Conservation (phyloP, 2,329 filamentous ascomycete genomes). For the Fusarium luffae region DNA sequence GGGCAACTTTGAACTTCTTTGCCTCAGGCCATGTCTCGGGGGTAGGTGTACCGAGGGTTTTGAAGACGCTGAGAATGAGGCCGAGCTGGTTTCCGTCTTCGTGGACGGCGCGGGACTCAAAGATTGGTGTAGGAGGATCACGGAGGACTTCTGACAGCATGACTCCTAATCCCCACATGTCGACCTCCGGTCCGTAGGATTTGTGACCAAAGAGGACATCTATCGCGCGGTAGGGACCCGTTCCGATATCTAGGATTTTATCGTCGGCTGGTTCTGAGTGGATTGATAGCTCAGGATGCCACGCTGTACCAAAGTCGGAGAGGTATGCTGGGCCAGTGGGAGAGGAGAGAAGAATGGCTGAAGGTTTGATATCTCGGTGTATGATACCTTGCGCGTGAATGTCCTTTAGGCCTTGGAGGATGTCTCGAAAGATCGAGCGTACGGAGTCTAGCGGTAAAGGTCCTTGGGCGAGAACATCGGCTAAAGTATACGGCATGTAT, state of each 20-base stretch:
- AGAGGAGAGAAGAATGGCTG: conserved; percentile 80
- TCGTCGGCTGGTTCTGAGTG: conserved; percentile 71
- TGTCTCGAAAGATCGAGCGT: conserved; percentile 66
- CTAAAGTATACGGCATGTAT: conserved; percentile 80
- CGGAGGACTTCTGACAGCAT: conserved; percentile 81
- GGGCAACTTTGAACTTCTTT: conserved; percentile 72
- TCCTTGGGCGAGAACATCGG: conserved; percentile 68
- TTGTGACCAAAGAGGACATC: conserved; percentile 89
- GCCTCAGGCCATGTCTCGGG: conserved; percentile 86
- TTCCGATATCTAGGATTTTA: conserved; percentile 94
- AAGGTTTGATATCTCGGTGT: conserved; percentile 94
- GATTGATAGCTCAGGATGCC: conserved; percentile 71
- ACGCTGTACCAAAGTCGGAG: conserved; percentile 92
- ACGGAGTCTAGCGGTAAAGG: conserved; percentile 50
- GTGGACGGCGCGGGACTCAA: conserved; percentile 77
- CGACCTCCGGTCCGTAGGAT: conserved; percentile 76
- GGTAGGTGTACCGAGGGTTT: conserved; percentile 88
- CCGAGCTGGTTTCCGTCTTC: conserved; percentile 93
- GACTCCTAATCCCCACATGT: conserved; percentile 90
- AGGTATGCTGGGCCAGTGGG: conserved; percentile 78
- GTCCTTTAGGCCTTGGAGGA: conserved; percentile 76
- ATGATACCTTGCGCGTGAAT: conserved; percentile 83
- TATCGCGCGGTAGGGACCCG: conserved; percentile 88
- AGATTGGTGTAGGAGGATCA: conserved; percentile 70
- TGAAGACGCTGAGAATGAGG: conserved; percentile 91